Base-by-base conservation (phyloP, 179 eudicot genomes). In the Patellifolia procumbens region DNA sequence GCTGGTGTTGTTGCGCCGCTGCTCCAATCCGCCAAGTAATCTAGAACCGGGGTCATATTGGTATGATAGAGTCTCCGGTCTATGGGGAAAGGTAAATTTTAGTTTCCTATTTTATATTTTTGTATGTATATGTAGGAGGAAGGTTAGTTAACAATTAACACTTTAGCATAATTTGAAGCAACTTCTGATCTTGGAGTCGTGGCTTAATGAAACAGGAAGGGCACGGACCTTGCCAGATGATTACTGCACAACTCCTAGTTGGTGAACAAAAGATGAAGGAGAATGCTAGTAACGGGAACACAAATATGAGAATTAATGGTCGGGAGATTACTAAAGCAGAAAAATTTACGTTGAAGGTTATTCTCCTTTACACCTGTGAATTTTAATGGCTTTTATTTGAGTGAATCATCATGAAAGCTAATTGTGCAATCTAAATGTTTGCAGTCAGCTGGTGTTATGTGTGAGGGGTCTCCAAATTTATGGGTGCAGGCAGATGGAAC, bases 51-150 rank as follows among this genome's bases (percentile, higher is more conserved):
- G 98, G 61, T 83, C 51, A 53, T 95, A 91, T 87, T 95, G 99
- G 99, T 95, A 95, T 55, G 99, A 95, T 74, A 91, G 80, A 80
- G 86, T 80, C 26, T 81, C 96, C n/a, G 98, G 98, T 72, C 85
- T 86, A 35, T 95, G 97, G 99, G 99, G 99, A 80, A 90, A 89
- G 93, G 99, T 95, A 83, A 20, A 8, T 59, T n/a, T 74, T 31
- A 5, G 11, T 39, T 73, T 70, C 72, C 58, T 64, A 58, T 43
- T 56, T 37, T 12, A 28, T 17, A 56, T n/a, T 61, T 46, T 10
- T 17, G n/a, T 7, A 19, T 58, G n/a, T n/a, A n/a, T n/a, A n/a
- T n/a, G n/a, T n/a, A n/a, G 9, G 28, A 26, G 34, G 34, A 58
- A 10, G 12, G 63, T 59, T 34, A 22, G 35, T 42, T 64, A n/a